phyloP scores from a whole-genome alignment of 805 yeast genomes.

The Jamesozyma spencerorum region DNA sequence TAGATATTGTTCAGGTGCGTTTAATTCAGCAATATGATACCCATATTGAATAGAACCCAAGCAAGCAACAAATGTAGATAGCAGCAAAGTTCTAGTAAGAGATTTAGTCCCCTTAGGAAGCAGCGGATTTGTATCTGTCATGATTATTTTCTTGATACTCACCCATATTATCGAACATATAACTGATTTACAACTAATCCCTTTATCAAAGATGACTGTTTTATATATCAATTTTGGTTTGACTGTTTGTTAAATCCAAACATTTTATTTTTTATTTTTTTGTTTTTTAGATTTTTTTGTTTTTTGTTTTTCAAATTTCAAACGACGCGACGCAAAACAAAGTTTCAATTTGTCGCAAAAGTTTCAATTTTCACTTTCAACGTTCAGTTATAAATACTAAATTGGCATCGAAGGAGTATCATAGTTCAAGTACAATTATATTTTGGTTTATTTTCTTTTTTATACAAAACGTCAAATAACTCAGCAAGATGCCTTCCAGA shows the following conservation, averaged over 20 bases:
- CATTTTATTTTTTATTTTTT: neutral
- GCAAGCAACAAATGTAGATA: constrained; percentile 41
- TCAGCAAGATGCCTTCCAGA: constrained; percentile 88
- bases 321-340: constrained; percentile 3
- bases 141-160: neutral
- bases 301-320: neutral
- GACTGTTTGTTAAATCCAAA: constrained; percentile 3
- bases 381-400: neutral
- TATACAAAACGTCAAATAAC: neutral
- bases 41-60: constrained; percentile 84
- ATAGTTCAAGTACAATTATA: neutral
- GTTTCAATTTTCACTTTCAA: too few species aligned
- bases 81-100: constrained; percentile 2
- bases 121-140: neutral
- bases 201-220: too few species aligned
- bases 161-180: too few species aligned
- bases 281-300: neutral
- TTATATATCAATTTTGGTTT: too few species aligned
- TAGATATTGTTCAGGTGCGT: constrained; percentile 72
- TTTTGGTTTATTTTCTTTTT: neutral
- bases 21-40: constrained; percentile 87
- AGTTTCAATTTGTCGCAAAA: too few species aligned
- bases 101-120: neutral
- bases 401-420: neutral
- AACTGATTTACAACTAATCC: too few species aligned